Evolutionary conservation across 148 eudicot genomes (phyloP).

Genomic region (Dysphania ambrosioides): DNA sequence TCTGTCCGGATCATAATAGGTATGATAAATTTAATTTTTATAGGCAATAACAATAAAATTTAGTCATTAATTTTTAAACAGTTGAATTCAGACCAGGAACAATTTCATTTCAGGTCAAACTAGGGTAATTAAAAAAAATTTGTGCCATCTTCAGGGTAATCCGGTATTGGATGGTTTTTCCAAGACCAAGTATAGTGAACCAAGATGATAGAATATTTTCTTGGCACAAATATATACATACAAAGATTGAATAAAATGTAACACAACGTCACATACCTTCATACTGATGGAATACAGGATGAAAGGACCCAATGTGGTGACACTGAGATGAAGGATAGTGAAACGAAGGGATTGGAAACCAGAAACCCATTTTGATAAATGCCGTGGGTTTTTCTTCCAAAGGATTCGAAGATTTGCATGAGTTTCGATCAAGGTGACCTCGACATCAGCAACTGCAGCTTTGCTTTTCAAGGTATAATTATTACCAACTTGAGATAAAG

Average conservation of each 20-base stretch:
- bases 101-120: neutral
- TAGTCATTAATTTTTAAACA: no score
- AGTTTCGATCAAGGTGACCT: constrained; percentile 78
- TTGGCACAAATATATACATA: no score
- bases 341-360: constrained; percentile 58
- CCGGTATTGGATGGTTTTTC: neutral
- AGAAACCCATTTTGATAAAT: constrained; percentile 60
- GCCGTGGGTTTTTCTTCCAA: constrained; percentile 40
- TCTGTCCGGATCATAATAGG: no score
- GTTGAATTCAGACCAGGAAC: neutral
- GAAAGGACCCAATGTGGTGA: constrained; percentile 58
- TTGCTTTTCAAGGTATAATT: constrained; percentile 42
- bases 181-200: no score
- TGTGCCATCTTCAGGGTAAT: no score
- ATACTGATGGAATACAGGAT: constrained; percentile 74
- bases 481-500: constrained; percentile 38
- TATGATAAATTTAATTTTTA: no score
- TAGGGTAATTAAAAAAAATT: neutral
- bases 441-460: constrained; percentile 57
- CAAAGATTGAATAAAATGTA: neutral
- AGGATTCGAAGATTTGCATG: constrained; percentile 71
- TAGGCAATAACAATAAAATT: no score
- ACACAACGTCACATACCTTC: constrained; percentile 47
- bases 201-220: no score
- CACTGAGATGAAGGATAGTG: constrained; percentile 74